These are phyloP conservation scores for Glaciozyma martinii DNA, from an alignment of 768 basidiomycete genomes.

Conservation along the genomic window DNA sequence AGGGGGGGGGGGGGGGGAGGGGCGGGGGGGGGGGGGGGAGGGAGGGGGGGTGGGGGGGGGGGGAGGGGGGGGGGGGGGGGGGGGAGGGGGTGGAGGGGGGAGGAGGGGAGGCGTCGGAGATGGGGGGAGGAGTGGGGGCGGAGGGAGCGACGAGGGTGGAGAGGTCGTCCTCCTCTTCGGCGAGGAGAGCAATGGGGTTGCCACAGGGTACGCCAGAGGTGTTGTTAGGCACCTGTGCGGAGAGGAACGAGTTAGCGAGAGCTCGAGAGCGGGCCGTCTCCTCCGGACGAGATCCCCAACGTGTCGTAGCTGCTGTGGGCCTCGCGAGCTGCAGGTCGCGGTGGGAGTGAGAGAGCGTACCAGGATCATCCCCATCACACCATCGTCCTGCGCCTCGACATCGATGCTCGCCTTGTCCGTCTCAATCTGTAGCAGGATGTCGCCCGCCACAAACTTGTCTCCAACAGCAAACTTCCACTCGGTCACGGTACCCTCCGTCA, in stretches of 20 bases:
- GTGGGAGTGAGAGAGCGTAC: constrained; percentile 64
- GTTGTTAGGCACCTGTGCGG: constrained; percentile 58
- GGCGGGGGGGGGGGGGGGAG: too few species aligned
- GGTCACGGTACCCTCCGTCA: constrained; percentile 98
- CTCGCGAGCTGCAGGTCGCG: not conserved
- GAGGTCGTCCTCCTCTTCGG: constrained; percentile 93
- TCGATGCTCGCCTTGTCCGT: constrained; percentile 95
- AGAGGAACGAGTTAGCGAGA: constrained; percentile 50
- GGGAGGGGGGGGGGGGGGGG: constrained; percentile 1
- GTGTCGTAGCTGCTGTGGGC: not conserved
- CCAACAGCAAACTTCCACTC: constrained; percentile 98
- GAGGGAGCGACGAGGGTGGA: constrained; percentile 56
- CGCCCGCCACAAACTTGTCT: constrained; percentile 75
- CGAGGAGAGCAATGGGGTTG: constrained; percentile 78
- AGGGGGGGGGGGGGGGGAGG: too few species aligned
- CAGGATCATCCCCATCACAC: constrained; percentile 91
- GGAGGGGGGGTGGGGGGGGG: too few species aligned
- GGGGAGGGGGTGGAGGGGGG: constrained; percentile 49
- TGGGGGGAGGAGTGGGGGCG: constrained; percentile 46
- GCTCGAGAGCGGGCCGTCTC: constrained; percentile 82
- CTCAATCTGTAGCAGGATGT: constrained; percentile 82
- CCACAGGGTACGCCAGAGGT: constrained; percentile 79
- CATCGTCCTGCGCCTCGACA: constrained; percentile 97
- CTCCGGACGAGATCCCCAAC: not conserved
- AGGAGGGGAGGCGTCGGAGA: constrained; percentile 43